Evolutionary conservation across 305 asterid genomes (phyloP).

Genomic region (Rubia balearica): DNA sequence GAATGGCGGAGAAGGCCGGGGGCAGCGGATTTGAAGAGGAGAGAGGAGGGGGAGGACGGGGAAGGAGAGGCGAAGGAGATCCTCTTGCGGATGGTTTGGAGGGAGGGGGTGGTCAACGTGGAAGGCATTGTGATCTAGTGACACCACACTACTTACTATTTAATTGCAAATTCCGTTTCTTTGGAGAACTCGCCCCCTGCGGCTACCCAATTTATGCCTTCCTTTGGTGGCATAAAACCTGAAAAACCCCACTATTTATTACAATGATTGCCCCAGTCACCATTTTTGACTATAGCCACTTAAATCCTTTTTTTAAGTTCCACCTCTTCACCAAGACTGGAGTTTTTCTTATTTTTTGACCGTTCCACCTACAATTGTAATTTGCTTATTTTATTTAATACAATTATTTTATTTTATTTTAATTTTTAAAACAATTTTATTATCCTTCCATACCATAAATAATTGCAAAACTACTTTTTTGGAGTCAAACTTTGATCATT

Average conservation of each 20-base stretch:
- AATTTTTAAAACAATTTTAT: too few species aligned
- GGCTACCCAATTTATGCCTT: neutral
- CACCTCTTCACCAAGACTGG: too few species aligned
- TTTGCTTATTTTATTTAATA: neutral
- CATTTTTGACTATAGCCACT: neutral
- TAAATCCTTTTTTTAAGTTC: neutral
- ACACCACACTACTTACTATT: neutral
- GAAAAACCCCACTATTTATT: neutral
- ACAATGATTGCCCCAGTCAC: neutral
- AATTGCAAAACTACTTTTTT: too few species aligned
- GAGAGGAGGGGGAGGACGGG: neutral
- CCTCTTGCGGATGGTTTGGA: slow-evolving; percentile 17
- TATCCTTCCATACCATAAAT: too few species aligned
- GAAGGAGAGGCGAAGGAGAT: slow-evolving; percentile 5
- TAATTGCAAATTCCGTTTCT: neutral
- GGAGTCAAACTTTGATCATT: too few species aligned
- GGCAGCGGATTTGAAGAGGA: neutral
- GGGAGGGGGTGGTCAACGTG: slow-evolving; percentile 9
- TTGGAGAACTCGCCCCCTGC: neutral
- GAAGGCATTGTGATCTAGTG: slow-evolving; percentile 6
- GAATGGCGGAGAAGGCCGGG: neutral
- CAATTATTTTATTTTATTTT: neutral
- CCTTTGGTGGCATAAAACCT: neutral
- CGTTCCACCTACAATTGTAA: too few species aligned
- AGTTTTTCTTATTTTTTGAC: too few species aligned